Percentiles rank a stretch among this genome's conserved stretches.
Evolutionary conservation across 2,329 filamentous ascomycete species (phyloP).

Genomic region (Botrytis byssoidea): DNA sequence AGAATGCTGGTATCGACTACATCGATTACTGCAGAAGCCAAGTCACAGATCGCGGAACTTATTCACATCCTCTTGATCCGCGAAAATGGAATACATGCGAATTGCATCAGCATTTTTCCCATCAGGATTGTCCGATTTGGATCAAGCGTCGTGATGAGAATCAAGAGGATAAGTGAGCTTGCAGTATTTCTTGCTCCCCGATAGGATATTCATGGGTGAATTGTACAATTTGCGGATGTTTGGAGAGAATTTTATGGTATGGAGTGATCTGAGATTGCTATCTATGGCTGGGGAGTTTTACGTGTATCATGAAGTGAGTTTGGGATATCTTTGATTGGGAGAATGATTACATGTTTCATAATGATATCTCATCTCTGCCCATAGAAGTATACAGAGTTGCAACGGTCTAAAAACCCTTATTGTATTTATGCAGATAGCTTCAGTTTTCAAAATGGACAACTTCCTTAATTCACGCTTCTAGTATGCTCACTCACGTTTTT

Average conservation of each 20-base stretch:
- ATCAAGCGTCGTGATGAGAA: neutral
- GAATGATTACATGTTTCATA: neutral
- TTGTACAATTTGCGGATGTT: neutral
- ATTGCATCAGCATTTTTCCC: neutral
- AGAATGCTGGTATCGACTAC: neutral
- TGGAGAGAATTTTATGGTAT: neutral
- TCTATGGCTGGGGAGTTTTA: neutral
- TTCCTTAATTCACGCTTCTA: neutral
- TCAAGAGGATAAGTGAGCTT: neutral
- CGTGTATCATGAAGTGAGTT: neutral
- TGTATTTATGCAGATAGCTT: neutral
- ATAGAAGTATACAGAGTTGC: no score
- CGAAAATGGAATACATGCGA: neutral
- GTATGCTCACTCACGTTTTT: rapidly evolving
- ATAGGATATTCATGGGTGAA: neutral
- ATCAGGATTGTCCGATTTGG: neutral
- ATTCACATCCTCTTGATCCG: neutral
- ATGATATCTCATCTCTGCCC: no score
- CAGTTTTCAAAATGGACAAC: neutral
- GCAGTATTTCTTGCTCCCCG: rapidly evolving
- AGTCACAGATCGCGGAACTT: neutral
- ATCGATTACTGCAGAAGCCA: neutral
- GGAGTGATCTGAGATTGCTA: neutral
- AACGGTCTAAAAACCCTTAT: no score
- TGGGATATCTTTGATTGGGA: neutral